Evolutionary conservation across 305 asterid species (phyloP).

Genomic region (Lippia alba): DNA sequence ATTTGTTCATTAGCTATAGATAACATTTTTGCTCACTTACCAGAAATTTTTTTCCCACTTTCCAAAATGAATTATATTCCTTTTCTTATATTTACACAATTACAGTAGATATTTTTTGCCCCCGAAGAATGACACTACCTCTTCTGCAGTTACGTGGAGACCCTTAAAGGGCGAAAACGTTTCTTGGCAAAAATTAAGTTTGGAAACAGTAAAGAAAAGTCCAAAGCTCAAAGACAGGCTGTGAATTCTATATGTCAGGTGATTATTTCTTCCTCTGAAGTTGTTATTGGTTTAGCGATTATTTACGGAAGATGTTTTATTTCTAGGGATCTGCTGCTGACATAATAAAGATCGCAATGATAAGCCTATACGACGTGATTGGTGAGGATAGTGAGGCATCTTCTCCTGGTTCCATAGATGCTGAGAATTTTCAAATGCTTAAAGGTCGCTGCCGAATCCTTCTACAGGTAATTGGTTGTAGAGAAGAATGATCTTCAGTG

Average conservation of each 20-base stretch:
- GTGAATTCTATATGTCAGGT: constrained; percentile 99
- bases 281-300: neutral
- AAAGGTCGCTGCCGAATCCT: constrained; percentile 89
- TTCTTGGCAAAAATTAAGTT: constrained; percentile 86
- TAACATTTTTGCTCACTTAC: constrained; percentile 7
- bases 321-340: constrained; percentile 97
- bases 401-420: constrained; percentile 50
- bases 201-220: constrained; percentile 84
- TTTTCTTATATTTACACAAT: neutral
- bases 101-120: neutral
- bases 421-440: constrained; percentile 67
- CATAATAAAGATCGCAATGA: constrained; percentile 92
- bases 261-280: constrained; percentile 29
- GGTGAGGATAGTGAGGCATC: constrained; percentile 57
- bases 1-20: constrained; percentile 17
- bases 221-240: constrained; percentile 98
- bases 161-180: constrained; percentile 91
- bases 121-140: constrained; percentile 22
- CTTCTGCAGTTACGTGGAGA: constrained; percentile 75
- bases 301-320: constrained; percentile 22
- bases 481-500: constrained; percentile 3
- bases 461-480: constrained; percentile 65
- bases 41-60: neutral
- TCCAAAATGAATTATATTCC: neutral
- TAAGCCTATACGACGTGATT: constrained; percentile 70